Evolutionary conservation across 805 yeast species (phyloP), one percentile per base, ranked within the genome.

Genomic region (Hanseniaspora thailandica): DNA sequence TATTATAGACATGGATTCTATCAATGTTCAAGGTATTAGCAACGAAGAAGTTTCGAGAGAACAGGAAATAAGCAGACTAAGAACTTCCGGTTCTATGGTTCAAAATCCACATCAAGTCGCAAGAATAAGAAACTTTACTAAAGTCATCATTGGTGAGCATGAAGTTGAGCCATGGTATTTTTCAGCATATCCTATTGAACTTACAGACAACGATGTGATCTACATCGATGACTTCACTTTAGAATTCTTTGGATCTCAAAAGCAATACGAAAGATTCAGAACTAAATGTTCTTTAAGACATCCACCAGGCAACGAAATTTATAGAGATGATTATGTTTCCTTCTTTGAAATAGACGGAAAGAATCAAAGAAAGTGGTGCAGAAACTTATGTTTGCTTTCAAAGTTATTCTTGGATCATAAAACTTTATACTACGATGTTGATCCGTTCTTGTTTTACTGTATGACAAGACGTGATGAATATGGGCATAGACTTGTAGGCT

Each of bases 141-240:
- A 78, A 52, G 78, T 93, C 5, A 82, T 86, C 3, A 79, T 93
- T 69, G 99, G 98, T 1, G 84, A 83, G 57, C 87, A 81, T 66
- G 84, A 85, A 60, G 87, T 93, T 51, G 99, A 93, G 66, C 98
- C 99, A 2, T 93, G 99, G 99, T 93, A 93, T 68, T 93, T 93
- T 63, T 85, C 96, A 1, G 97, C 99, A 1, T 93, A 93, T 66
- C 99, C 99, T 0, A 75, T 87, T 15, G 98, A 93, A 64, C 75
- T 88, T 54, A 87, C 97, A 0, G 97, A 93, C 61, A 93, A 84
- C 58, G 97, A 90, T 65, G 81, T 77, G 53, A 77, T 93, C 23
- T 93, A 84, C 65, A 84, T 93, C 45, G 93, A 96, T 68, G 97
- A 89, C 68, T 93, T 85, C 65, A 81, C 96, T 2, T 67, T 93